Evolutionary conservation across 306 rosid species (phyloP).

Genomic region (Casuarina glauca): DNA sequence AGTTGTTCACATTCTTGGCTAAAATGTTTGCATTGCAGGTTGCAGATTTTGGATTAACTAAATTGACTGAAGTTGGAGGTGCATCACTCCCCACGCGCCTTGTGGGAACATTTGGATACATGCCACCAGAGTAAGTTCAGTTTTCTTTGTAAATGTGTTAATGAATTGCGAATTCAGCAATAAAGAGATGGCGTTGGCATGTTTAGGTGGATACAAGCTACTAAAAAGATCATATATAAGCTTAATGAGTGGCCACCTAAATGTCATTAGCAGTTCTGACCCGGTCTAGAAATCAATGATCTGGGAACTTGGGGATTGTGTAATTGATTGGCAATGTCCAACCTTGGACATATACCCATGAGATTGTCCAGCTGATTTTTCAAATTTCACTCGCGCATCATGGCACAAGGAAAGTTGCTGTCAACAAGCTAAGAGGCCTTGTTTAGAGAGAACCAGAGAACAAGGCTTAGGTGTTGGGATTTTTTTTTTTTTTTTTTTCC

Average conservation of each 20-base stretch:
- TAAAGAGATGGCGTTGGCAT: constrained; percentile 13
- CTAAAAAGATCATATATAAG: constrained; percentile 1
- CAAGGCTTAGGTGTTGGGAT: background rate
- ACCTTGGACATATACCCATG: background rate
- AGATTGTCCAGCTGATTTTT: background rate
- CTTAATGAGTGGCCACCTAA: background rate
- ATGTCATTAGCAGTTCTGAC: background rate
- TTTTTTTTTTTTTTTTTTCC: background rate
- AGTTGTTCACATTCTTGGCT: constrained; percentile 26
- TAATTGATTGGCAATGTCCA: background rate
- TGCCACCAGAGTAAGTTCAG: constrained; percentile 86
- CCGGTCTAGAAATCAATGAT: background rate
- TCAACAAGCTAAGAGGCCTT: background rate
- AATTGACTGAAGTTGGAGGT: constrained; percentile 87
- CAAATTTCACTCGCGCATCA: background rate
- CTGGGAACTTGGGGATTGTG: background rate
- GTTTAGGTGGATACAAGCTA: background rate
- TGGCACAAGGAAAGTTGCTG: background rate
- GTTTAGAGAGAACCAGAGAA: background rate
- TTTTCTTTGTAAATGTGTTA: constrained; percentile 5
- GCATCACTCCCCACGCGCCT: constrained; percentile 77
- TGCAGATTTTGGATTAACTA: constrained; percentile 95
- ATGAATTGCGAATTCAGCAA: background rate
- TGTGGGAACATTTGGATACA: constrained; percentile 93
- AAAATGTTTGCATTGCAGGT: constrained; percentile 49